Percentiles rank a stretch among this genome's conserved stretches.
Evolutionary conservation across 805 yeast species (phyloP).

Genomic region (Metschnikowia borealis): DNA sequence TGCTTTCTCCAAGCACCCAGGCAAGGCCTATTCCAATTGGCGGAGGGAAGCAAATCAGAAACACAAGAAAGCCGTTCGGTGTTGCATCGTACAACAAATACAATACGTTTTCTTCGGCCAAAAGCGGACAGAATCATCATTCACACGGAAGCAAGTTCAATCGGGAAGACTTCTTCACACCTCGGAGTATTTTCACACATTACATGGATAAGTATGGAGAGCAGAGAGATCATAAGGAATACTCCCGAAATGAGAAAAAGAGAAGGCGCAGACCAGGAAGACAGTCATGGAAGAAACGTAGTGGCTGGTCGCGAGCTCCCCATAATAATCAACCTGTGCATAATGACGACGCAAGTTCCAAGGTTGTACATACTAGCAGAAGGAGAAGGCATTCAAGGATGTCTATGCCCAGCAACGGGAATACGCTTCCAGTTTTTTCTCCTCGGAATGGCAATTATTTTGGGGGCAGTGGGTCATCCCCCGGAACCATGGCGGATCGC

Average conservation of each 20-base stretch:
- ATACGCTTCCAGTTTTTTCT: neutral
- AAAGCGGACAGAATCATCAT: constrained; percentile 6
- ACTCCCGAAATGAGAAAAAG: constrained; percentile 13
- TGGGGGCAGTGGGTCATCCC: neutral
- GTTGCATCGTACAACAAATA: constrained; percentile 53
- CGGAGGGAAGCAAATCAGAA: constrained; percentile 29
- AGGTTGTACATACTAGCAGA: constrained; percentile 4
- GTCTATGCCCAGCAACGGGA: neutral
- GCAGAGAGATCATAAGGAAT: constrained; percentile 25
- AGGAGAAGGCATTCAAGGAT: constrained; percentile 6
- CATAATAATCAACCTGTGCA: neutral
- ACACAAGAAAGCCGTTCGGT: constrained; percentile 57
- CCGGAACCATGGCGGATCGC: neutral
- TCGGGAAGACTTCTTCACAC: constrained; percentile 74
- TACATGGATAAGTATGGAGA: constrained; percentile 64
- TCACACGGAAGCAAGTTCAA: constrained; percentile 36
- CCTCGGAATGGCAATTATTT: neutral
- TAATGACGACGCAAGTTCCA: neutral
- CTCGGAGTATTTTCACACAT: constrained; percentile 66
- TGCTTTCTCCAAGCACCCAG: constrained; percentile 34
- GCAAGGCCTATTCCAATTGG: constrained; percentile 41
- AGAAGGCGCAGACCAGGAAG: constrained; percentile 19
- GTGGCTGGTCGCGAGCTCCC: neutral
- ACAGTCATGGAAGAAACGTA: constrained; percentile 28
- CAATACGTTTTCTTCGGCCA: constrained; percentile 7